These are phyloP conservation scores for Alliaria petiolata DNA, from an alignment of 345 rosid species.

Conservation along the genomic window DNA sequence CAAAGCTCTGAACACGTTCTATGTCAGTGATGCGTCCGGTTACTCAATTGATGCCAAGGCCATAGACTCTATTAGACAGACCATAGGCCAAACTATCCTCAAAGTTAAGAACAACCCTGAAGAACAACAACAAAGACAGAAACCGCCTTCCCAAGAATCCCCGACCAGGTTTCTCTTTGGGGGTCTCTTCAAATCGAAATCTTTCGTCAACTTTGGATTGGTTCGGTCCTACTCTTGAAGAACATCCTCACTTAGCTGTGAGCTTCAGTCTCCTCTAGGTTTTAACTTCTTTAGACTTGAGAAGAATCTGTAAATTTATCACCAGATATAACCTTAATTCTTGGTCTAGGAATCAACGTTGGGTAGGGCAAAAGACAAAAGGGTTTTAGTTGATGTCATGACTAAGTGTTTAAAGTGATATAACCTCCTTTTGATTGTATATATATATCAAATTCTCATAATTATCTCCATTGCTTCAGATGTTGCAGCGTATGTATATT, in stretches of 20 bases:
- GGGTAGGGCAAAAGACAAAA: too few species aligned
- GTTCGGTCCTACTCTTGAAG: conserved; percentile 79
- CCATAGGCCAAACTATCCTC: conserved; percentile 77
- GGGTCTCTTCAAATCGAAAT: conserved; percentile 82
- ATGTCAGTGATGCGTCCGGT: conserved; percentile 81
- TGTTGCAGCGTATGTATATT: not conserved
- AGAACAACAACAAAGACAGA: conserved; percentile 42
- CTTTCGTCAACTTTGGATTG: conserved; percentile 87
- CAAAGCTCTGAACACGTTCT: conserved; percentile 82
- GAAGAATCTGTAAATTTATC: conserved; percentile 26
- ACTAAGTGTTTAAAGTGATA: conserved; percentile 25
- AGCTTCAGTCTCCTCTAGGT: not conserved
- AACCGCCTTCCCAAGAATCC: conserved; percentile 59
- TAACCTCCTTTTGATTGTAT: conserved; percentile 8
- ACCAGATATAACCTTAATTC: conserved; percentile 22
- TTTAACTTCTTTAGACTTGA: conserved; percentile 5
- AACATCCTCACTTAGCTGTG: conserved; percentile 7
- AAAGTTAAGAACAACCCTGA: conserved; percentile 66
- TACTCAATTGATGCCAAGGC: conserved; percentile 65
- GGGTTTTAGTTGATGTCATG: conserved; percentile 17
- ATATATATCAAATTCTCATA: conserved; percentile 15
- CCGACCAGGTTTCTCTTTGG: conserved; percentile 79
- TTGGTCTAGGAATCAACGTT: conserved; percentile 29
- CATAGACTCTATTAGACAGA: conserved; percentile 69
- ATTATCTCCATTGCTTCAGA: not conserved